A percentile compares a stretch with the other conserved stretches of the same genome.
These are phyloP conservation scores for Magnolia sinica DNA, from an alignment of 164 flowering plant genomes.

Conservation along the genomic window DNA sequence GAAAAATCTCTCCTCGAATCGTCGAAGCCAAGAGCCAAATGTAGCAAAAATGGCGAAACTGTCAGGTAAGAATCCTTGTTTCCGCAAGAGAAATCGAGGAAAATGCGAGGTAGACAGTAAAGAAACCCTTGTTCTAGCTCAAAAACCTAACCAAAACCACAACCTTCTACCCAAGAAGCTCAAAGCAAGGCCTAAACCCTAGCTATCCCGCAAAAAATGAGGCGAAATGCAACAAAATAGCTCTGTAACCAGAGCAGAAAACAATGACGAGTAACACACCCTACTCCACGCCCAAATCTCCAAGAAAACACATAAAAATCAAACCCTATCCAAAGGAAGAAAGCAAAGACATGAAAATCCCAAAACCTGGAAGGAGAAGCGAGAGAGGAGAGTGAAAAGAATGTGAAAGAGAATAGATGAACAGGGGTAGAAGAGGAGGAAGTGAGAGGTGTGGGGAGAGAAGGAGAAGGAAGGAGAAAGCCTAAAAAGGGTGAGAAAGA, in stretches of 20 bases:
- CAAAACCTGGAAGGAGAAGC: background rate
- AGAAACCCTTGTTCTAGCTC: too few relatives aligned
- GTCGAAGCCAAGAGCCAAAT: background rate
- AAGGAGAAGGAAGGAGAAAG: constrained; percentile 5
- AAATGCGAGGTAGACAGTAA: too few relatives aligned
- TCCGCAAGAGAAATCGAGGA: too few relatives aligned
- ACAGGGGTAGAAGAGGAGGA: background rate
- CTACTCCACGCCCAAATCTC: background rate
- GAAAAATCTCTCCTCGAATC: background rate
- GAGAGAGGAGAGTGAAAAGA: background rate
- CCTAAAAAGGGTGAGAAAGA: constrained; percentile 22
- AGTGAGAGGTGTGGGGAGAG: background rate
- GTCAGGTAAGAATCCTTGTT: too few relatives aligned
- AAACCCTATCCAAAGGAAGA: background rate
- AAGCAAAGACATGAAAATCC: background rate
- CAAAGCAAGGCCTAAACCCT: too few relatives aligned
- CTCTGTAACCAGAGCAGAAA: background rate
- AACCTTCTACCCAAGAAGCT: too few relatives aligned
- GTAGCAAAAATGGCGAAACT: background rate
- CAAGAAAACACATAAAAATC: background rate
- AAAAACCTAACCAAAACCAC: too few relatives aligned
- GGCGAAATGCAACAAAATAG: background rate
- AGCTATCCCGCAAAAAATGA: background rate
- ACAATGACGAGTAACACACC: background rate
- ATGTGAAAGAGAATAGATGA: background rate